Percentiles rank a stretch among this genome's conserved stretches.
Conservation (phyloP, 2,329 filamentous ascomycete species). For the Phoma sp. region DNA sequence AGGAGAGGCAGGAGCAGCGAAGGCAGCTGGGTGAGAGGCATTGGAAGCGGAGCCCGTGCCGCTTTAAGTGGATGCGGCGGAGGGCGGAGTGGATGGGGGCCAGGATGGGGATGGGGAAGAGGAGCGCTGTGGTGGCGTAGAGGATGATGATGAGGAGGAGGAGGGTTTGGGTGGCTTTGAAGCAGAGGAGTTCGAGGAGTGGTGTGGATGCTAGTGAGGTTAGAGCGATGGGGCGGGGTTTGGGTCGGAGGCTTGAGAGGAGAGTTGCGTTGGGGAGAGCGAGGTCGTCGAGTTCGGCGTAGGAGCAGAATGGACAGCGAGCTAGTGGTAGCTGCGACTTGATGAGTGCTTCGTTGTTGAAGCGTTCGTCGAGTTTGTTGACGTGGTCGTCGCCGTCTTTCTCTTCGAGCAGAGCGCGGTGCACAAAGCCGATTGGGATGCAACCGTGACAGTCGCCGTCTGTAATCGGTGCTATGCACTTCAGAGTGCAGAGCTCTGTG, state of each 20-base stretch:
- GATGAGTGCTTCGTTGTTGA: constrained; percentile 76
- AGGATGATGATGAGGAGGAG: constrained; percentile 60
- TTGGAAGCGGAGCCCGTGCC: constrained; percentile 75
- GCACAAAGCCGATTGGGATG: constrained; percentile 72
- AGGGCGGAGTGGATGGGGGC: constrained; percentile 64
- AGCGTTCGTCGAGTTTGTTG: constrained; percentile 76
- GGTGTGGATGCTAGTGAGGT: constrained; percentile 37
- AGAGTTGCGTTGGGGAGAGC: constrained; percentile 34
- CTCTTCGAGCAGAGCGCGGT: constrained; percentile 72
- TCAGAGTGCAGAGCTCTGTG: constrained; percentile 72
- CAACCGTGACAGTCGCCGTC: constrained; percentile 68
- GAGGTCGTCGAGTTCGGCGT: constrained; percentile 78
- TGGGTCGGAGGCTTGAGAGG: constrained; percentile 32
- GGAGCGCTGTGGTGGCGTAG: constrained; percentile 26
- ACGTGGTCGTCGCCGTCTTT: constrained; percentile 74
- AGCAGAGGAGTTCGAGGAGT: constrained; percentile 40
- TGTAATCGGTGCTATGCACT: constrained; percentile 78
- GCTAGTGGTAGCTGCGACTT: constrained; percentile 77
- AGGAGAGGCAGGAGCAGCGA: constrained; percentile 78
- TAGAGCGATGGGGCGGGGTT: constrained; percentile 39
- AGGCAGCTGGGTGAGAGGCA: constrained; percentile 74
- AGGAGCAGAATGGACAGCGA: constrained; percentile 88
- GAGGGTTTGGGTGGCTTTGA: constrained; percentile 56
- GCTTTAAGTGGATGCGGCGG: constrained; percentile 70
- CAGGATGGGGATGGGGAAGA: constrained; percentile 34